These are phyloP conservation scores for Backusella circina DNA, from an alignment of 192 early-diverging fungal species.

Conservation along the genomic window DNA sequence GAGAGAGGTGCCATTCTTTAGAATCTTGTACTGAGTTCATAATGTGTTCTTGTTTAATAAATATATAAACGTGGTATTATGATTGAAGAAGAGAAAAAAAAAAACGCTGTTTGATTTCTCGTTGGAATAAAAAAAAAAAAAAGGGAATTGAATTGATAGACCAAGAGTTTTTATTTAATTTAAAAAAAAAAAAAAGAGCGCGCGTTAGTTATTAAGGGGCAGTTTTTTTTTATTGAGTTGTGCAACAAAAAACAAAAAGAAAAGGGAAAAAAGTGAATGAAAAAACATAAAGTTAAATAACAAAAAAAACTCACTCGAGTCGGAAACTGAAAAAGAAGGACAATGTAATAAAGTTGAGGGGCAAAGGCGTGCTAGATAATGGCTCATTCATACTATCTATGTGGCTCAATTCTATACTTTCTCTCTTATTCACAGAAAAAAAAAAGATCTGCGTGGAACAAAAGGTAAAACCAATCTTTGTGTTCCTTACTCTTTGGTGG, in stretches of 20 bases:
- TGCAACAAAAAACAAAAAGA: not conserved
- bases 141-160: not conserved
- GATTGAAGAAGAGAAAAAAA: not conserved
- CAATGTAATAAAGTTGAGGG: not conserved
- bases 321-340: not conserved
- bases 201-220: not conserved
- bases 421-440: not conserved
- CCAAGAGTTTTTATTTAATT: not conserved
- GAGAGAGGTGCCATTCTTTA: conserved; percentile 1
- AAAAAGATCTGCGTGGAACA: not conserved
- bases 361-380: not conserved
- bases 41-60: not conserved
- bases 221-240: not conserved
- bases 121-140: not conserved
- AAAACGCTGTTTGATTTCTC: not conserved
- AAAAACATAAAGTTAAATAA: not conserved
- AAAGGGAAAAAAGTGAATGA: not conserved
- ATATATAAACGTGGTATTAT: not conserved
- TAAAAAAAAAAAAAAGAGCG: not conserved
- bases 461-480: not conserved
- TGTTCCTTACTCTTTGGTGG: not conserved
- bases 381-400: not conserved
- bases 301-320: not conserved
- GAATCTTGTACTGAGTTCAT: conserved; percentile 1
- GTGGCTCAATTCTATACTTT: not conserved